These are phyloP conservation scores for Solanum arcanum DNA, from an alignment of 257 asterid genomes.

Conservation along the genomic window DNA sequence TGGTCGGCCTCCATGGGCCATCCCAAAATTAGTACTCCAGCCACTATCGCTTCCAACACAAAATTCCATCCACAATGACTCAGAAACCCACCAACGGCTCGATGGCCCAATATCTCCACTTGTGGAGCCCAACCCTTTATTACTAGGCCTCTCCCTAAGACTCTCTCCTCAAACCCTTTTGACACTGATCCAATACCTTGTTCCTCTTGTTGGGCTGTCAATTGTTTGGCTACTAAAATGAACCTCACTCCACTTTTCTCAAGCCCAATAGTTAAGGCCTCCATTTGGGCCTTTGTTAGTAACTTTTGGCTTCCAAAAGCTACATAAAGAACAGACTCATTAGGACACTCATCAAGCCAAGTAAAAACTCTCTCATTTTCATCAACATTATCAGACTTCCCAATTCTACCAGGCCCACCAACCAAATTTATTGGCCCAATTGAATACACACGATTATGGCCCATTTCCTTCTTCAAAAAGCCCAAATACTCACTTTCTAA, in stretches of 20 bases:
- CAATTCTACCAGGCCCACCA: slow-evolving; percentile 6
- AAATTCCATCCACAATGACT: slow-evolving; percentile 90
- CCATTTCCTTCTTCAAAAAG: slow-evolving; percentile 16
- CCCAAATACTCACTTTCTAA: slow-evolving; percentile 41
- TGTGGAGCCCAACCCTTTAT: slow-evolving; percentile 77
- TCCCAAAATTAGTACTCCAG: slow-evolving; percentile 48
- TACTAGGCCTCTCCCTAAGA: slow-evolving; percentile 30
- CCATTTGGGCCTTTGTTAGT: slow-evolving; percentile 42
- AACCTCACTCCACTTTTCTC: slow-evolving; percentile 48
- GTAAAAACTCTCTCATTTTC: background rate
- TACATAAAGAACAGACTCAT: slow-evolving; percentile 51
- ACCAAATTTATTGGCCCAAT: slow-evolving; percentile 49
- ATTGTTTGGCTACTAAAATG: slow-evolving; percentile 35
- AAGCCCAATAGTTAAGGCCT: slow-evolving; percentile 53
- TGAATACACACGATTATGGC: slow-evolving; percentile 27
- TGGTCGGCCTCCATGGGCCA: slow-evolving; percentile 99
- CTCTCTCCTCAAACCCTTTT: slow-evolving; percentile 38
- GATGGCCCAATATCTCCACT: slow-evolving; percentile 43
- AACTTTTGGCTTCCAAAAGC: slow-evolving; percentile 69
- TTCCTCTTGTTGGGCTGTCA: slow-evolving; percentile 32
- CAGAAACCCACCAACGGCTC: slow-evolving; percentile 45
- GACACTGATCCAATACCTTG: slow-evolving; percentile 43
- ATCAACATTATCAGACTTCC: background rate
- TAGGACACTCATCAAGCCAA: slow-evolving; percentile 40
- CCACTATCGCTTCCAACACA: slow-evolving; percentile 35